Base-by-base conservation (phyloP, 1,284 basidiomycete species). In the Xerocomus amazonicus region DNA sequence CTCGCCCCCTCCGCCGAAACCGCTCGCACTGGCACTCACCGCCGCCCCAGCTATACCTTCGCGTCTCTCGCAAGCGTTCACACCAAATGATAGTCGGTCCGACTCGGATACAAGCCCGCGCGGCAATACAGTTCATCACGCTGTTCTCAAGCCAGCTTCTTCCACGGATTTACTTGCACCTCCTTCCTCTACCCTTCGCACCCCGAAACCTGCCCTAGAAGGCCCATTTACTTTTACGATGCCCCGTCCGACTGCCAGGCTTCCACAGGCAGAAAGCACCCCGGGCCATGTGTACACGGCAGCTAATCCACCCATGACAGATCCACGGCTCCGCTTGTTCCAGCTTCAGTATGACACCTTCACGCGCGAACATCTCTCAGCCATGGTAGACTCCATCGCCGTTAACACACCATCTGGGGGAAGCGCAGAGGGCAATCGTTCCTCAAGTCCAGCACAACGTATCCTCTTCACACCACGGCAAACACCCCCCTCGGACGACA, bases 341-440 rank as follows among this genome's bases (percentile, higher is more conserved):
- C 87, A 92, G 60, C 90, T 92, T 54, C 83, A 90, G 54, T 96
- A 96, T 65, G 94, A 97, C 68, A 95, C 94, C 0, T 92, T 89
- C 63, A 97, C 93, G 3, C 82, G 92, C 33, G 89, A 95, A 38
- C 91, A 96, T 65, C 80, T 97, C 43, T 91, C 90, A 2, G 91
- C 89, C 1, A 80, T 97, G 67, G 90, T 94, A 2, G 92, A 96
- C 59, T 92, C 86, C 10, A 92, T 93, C 56, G 90, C 84, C 19
- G 76, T 89, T 35, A 87, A 89, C 55, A 84, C 87, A 0, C 83
- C 84, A 0, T 84, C 85, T 17, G 82, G 76, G 31, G 71, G 65
- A 10, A 77, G 69, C 43, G 64, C 59, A 1, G 65, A 67, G 26
- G 69, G 64, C 3, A 74, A 73, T 6, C 71, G 67, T 4, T 75